These are phyloP conservation scores for Aspergillus aculeatinus DNA, from an alignment of 2,329 filamentous ascomycete genomes.

Conservation along the genomic window DNA sequence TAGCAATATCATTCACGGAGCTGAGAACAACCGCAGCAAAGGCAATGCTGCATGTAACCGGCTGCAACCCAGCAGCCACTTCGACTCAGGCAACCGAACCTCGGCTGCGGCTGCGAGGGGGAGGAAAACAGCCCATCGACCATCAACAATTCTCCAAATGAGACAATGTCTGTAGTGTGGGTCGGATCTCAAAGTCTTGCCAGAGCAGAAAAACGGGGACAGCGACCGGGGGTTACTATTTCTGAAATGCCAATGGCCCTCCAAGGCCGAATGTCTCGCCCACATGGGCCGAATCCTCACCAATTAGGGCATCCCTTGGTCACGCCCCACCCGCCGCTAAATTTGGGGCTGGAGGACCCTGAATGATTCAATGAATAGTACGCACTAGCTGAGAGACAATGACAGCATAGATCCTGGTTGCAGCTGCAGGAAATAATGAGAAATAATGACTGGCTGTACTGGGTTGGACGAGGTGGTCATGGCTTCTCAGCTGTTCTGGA, in stretches of 20 bases:
- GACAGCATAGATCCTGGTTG: background rate
- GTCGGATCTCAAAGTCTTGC: background rate
- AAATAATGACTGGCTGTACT: background rate
- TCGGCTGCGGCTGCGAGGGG: background rate
- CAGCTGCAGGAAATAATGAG: background rate
- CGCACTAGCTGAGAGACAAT: background rate
- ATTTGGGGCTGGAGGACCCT: background rate
- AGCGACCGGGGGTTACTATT: background rate
- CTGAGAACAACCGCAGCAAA: too few relatives aligned
- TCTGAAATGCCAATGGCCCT: background rate
- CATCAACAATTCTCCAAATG: background rate
- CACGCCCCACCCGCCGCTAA: background rate
- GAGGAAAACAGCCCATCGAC: background rate
- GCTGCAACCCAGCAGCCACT: background rate
- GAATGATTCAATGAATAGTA: background rate
- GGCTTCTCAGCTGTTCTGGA: background rate
- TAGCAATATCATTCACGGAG: too few relatives aligned
- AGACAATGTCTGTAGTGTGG: conserved; percentile 11
- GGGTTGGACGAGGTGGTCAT: background rate
- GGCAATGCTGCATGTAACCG: too few relatives aligned
- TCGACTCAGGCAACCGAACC: background rate
- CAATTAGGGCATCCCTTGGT: background rate
- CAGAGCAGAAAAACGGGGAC: background rate
- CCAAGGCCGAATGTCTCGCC: background rate
- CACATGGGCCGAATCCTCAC: background rate